Conservation (phyloP, 208 protist genomes). For the Wallacemonas rigidus region DNA sequence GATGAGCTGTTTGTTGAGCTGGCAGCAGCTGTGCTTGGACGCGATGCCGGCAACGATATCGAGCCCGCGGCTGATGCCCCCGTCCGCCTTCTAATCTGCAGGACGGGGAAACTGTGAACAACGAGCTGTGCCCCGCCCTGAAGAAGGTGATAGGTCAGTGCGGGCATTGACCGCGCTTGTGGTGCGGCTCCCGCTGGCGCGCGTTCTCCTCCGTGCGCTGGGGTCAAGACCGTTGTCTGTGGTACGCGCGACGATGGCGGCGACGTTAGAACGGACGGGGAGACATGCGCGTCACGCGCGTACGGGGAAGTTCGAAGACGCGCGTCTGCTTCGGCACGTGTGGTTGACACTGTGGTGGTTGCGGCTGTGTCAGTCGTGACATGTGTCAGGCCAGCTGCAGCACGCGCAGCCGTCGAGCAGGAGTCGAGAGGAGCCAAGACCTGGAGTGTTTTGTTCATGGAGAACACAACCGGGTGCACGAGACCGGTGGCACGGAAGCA, state of each 20-base stretch:
- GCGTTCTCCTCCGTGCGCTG: too few species aligned
- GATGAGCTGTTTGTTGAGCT: neutral
- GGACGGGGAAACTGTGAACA: conserved; percentile 64
- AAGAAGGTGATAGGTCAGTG: conserved; percentile 62
- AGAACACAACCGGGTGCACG: conserved; percentile 56
- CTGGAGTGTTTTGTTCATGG: conserved; percentile 32
- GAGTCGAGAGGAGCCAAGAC: conserved; percentile 38
- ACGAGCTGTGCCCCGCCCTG: conserved; percentile 62
- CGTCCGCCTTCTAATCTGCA: conserved; percentile 63
- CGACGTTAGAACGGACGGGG: too few species aligned
- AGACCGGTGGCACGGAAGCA: conserved; percentile 61
- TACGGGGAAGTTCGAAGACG: too few species aligned
- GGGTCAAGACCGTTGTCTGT: too few species aligned
- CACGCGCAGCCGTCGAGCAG: neutral
- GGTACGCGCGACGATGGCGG: too few species aligned
- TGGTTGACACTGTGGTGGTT: conserved; percentile 10
- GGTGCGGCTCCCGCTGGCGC: neutral
- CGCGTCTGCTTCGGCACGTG: neutral
- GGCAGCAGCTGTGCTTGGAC: neutral
- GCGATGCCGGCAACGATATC: neutral
- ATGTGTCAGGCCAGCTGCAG: neutral
- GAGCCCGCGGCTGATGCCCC: neutral
- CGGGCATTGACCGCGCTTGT: conserved; percentile 20
- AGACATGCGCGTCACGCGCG: too few species aligned
- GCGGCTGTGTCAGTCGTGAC: conserved; percentile 1